These are phyloP conservation scores for Hyaloperonospora brassicae DNA, from an alignment of 352 stramenopile species.

Conservation along the genomic window DNA sequence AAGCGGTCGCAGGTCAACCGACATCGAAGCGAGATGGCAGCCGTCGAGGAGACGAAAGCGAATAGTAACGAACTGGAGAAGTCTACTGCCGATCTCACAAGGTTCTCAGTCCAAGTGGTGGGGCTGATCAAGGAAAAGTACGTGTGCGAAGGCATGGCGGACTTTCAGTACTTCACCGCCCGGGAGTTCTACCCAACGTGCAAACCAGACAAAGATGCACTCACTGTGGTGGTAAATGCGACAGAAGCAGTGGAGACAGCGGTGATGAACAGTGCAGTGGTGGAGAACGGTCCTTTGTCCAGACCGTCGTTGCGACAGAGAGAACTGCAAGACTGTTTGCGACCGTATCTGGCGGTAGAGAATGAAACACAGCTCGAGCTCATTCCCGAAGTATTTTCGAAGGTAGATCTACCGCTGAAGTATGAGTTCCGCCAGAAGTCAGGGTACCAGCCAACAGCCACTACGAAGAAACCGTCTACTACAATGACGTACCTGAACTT, in stretches of 20 bases:
- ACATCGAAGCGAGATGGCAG: slow-evolving; percentile 11
- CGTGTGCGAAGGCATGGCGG: slow-evolving; percentile 79
- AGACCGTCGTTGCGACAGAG: slow-evolving; percentile 32
- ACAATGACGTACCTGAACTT: slow-evolving; percentile 80
- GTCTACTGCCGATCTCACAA: slow-evolving; percentile 10
- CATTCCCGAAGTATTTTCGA: slow-evolving; percentile 77
- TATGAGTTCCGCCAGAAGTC: slow-evolving; percentile 79
- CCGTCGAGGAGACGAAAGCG: slow-evolving; percentile 14
- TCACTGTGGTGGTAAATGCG: slow-evolving; percentile 19
- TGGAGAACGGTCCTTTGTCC: slow-evolving; percentile 36
- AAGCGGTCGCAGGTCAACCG: slow-evolving; percentile 28
- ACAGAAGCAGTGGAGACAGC: slow-evolving; percentile 18
- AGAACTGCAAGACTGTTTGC: slow-evolving; percentile 45
- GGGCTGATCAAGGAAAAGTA: slow-evolving; percentile 70
- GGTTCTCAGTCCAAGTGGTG: slow-evolving; percentile 39
- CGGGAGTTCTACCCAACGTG: slow-evolving; percentile 43
- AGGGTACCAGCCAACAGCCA: slow-evolving; percentile 54
- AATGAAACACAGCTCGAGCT: slow-evolving; percentile 56
- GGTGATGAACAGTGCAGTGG: slow-evolving; percentile 23
- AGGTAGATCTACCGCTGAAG: slow-evolving; percentile 72
- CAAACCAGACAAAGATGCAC: slow-evolving; percentile 21
- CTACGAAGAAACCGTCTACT: slow-evolving; percentile 54
- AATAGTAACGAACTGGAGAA: slow-evolving; percentile 3
- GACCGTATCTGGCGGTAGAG: slow-evolving; percentile 45
- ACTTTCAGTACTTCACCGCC: slow-evolving; percentile 80